A percentile compares a stretch with the other conserved stretches of the same genome.
Conservation (phyloP, 768 basidiomycete genomes). For the Collybia sordida region DNA sequence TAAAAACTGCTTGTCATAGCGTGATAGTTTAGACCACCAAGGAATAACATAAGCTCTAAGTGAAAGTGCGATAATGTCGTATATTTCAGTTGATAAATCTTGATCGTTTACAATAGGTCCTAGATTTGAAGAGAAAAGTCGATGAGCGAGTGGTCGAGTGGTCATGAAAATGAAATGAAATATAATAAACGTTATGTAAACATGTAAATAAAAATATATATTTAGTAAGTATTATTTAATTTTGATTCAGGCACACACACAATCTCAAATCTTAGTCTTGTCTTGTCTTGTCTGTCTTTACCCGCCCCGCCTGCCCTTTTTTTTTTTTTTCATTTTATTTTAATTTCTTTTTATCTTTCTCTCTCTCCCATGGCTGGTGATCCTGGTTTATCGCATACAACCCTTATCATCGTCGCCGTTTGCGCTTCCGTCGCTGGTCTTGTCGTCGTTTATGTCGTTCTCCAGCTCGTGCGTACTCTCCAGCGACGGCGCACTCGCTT, state of each 20-base stretch:
- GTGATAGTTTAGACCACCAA: constrained; percentile 84
- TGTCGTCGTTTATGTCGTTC: constrained; percentile 34
- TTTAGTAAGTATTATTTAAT: no score
- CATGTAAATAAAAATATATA: no score
- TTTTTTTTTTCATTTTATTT: no score
- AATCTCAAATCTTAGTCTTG: not conserved
- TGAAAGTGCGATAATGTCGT: constrained; percentile 78
- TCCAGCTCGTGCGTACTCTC: constrained; percentile 33
- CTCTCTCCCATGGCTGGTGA: constrained; percentile 10
- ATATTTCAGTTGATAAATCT: constrained; percentile 67
- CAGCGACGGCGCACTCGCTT: constrained; percentile 17
- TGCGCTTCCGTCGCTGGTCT: constrained; percentile 40
- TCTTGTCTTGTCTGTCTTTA: not conserved
- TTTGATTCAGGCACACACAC: not conserved
- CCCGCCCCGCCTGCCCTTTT: constrained; percentile 6
- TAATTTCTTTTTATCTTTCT: not conserved
- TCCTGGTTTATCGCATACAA: constrained; percentile 31
- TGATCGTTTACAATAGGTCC: constrained; percentile 39
- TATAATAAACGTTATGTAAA: no score
- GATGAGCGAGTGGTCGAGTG: constrained; percentile 39
- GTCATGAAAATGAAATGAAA: constrained; percentile 29
- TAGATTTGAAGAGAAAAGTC: constrained; percentile 59
- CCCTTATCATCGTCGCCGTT: constrained; percentile 51
- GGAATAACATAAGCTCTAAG: constrained; percentile 77
- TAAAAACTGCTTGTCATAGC: constrained; percentile 82